Conservation (phyloP, 1,139 yeast species). For the Nakaseomyces uthaithaninus region DNA sequence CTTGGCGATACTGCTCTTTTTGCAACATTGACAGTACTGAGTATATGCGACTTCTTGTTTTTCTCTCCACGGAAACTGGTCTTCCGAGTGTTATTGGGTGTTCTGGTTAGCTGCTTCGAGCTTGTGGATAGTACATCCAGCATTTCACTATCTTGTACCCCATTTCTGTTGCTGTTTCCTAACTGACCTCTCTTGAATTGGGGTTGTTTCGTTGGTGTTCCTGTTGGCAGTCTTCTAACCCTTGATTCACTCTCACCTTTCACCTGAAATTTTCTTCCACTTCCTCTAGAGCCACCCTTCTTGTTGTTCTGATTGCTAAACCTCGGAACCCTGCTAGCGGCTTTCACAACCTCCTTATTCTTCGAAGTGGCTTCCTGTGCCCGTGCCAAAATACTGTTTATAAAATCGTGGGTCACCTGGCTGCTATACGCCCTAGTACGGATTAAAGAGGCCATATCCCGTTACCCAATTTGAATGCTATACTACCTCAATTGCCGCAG, state of each 20-base stretch:
- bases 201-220: background rate
- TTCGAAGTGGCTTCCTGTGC: conserved; percentile 22
- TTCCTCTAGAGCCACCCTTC: conserved; percentile 1
- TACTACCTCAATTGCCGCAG: no score
- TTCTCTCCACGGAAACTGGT: background rate
- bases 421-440: conserved; percentile 14
- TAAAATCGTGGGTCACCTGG: conserved; percentile 22
- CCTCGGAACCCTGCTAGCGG: background rate
- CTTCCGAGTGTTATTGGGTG: background rate
- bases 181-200: conserved; percentile 5
- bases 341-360: conserved; percentile 1
- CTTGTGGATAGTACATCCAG: background rate
- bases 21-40: background rate
- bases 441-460: background rate
- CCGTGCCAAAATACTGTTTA: conserved; percentile 18
- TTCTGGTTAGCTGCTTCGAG: background rate
- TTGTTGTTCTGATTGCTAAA: conserved; percentile 5
- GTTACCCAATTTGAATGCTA: no score
- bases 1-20: conserved; percentile 1
- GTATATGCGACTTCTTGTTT: background rate
- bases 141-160: conserved; percentile 4
- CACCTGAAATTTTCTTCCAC: conserved; percentile 2
- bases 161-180: conserved; percentile 5
- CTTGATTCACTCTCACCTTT: background rate
- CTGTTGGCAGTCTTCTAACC: background rate